These are phyloP conservation scores for Globisporangium polare DNA, from an alignment of 352 stramenopile genomes.

Conservation along the genomic window DNA sequence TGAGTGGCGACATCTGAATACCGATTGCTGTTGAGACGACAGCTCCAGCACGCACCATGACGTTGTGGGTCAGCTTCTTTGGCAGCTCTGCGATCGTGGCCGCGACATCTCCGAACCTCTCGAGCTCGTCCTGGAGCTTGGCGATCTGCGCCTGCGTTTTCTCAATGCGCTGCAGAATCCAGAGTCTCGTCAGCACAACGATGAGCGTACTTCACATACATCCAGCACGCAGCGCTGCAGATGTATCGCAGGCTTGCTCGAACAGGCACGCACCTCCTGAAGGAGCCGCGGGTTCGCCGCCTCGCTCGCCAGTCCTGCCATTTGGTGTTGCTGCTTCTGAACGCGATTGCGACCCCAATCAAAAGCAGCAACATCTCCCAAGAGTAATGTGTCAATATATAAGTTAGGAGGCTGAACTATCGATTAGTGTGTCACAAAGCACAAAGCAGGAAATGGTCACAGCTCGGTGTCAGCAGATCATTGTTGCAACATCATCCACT, in stretches of 20 bases:
- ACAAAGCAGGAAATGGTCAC: too few relatives aligned
- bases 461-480: not conserved
- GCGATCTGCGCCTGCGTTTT: conserved; percentile 43
- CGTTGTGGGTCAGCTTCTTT: conserved; percentile 69
- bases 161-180: conserved; percentile 46
- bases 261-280: conserved; percentile 38
- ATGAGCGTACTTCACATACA: not conserved
- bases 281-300: conserved; percentile 52
- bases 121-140: conserved; percentile 49
- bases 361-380: not conserved
- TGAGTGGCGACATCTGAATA: not conserved
- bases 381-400: not conserved
- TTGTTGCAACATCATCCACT: too few relatives aligned
- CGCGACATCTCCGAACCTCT: conserved; percentile 49
- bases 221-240: not conserved
- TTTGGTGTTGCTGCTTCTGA: conserved; percentile 4
- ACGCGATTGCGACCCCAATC: not conserved
- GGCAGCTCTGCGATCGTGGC: conserved; percentile 61
- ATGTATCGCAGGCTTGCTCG: not conserved
- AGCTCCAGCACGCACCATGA: conserved; percentile 49
- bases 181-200: not conserved
- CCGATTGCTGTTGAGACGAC: not conserved
- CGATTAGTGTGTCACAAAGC: not conserved
- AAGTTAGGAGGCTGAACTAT: not conserved
- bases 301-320: conserved; percentile 26